Base-by-base conservation (phyloP, 2,329 filamentous ascomycete species). In the Coleophoma eucalyptorum region DNA sequence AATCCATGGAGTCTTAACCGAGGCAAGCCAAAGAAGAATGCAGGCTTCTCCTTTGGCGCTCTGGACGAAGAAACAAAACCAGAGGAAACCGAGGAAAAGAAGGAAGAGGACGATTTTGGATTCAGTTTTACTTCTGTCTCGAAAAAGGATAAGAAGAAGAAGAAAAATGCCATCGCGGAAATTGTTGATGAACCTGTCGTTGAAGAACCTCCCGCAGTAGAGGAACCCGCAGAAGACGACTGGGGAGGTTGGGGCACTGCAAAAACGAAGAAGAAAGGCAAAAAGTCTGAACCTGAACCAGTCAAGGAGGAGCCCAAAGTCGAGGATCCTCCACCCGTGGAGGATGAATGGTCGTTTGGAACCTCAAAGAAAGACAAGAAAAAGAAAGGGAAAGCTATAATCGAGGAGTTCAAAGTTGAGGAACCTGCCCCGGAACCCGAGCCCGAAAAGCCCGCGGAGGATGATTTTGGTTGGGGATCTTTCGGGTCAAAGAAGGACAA, bases 11-110 rank as follows among this genome's bases (percentile, higher is more conserved):
- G 69, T 57, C 58, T 70, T 53, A 69, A 74, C 49, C 64, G 65
- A 12, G 60, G 67, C 5, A 81, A 80, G 54, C 63, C 76, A n/a
- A 81, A 79, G 63, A 80, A 78, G 59, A 77, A 78, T 46, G 64
- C 69, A 1, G 65, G 63, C 5, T 71, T 78, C 50, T 66, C 70
- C n/a, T 81, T 82, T 53, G 76, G 75, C 19, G 60, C 65, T n/a
- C 60, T 76, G 19, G 67, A 72, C 41, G 71, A 71, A 21, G 69
- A 70, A 45, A 62, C 59, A 10, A 67, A 61, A 47, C 43, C 48
- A 43, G 51, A 48, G 13, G 60, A 62, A 20, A 46, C 55, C 11
- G 48, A 46, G 18, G 67, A 66, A 50, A 64, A 65, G 41, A 70
- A 72, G 38, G 53, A 60, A 5, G 67, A 68, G 16, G 70, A 72